Evolutionary conservation across 345 rosid species (phyloP).

Genomic region (Boechera divaricarpa): DNA sequence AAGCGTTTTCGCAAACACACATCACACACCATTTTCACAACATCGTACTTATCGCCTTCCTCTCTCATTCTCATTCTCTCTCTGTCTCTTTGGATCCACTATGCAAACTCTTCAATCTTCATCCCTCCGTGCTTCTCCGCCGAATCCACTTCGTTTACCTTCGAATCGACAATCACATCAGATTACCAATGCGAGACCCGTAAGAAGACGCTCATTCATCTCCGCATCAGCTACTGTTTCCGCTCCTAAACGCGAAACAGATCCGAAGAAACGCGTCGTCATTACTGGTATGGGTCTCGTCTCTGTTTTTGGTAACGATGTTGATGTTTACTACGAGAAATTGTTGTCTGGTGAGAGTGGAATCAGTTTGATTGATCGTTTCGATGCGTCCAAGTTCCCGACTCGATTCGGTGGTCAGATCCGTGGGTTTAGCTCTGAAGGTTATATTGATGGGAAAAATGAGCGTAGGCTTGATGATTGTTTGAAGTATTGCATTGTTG

Average conservation of each 20-base stretch:
- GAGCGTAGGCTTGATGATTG: slow-evolving; percentile 96
- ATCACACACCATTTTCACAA: slow-evolving; percentile 33
- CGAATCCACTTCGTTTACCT: slow-evolving; percentile 52
- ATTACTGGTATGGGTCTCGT: slow-evolving; percentile 97
- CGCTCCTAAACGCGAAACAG: slow-evolving; percentile 90
- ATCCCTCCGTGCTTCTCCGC: slow-evolving; percentile 63
- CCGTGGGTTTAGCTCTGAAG: slow-evolving; percentile 80
- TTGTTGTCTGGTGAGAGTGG: slow-evolving; percentile 94
- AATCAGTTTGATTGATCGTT: slow-evolving; percentile 83
- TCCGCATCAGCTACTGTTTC: slow-evolving; percentile 59
- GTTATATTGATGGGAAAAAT: slow-evolving; percentile 93
- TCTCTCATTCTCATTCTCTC: not conserved
- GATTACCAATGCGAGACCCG: slow-evolving; percentile 45
- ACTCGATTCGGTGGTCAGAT: slow-evolving; percentile 99
- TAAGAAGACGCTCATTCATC: slow-evolving; percentile 52
- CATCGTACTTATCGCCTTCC: slow-evolving; percentile 47
- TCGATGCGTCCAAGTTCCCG: slow-evolving; percentile 95
- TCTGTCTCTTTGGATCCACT: slow-evolving; percentile 39
- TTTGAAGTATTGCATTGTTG: slow-evolving; percentile 97
- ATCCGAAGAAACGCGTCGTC: slow-evolving; percentile 94
- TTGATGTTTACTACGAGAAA: slow-evolving; percentile 79
- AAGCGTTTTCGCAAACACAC: slow-evolving; percentile 28
- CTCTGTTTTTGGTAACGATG: slow-evolving; percentile 94
- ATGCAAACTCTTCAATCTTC: slow-evolving; percentile 80
- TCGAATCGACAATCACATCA: slow-evolving; percentile 44